Base-by-base conservation (phyloP, 305 asterid species). In the Fraxinus velutina region DNA sequence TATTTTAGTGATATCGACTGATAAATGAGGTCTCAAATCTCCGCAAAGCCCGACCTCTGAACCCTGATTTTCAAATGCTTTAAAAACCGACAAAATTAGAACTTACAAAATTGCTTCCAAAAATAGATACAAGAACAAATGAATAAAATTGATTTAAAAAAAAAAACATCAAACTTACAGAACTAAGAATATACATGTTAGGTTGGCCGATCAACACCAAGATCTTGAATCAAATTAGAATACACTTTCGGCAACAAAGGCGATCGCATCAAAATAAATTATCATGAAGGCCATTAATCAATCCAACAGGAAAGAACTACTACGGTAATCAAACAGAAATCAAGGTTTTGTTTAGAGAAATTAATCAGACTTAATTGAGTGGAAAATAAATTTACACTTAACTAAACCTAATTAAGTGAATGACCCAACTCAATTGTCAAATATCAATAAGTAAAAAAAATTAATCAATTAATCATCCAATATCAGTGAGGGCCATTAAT, bases 1-100 rank as follows among this genome's bases (percentile, higher is more conserved):
- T 47, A 32, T 22, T 50, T 73, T 82, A 34, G 84, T 42, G 37
- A 78, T 83, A 77, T 86, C 90, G 83, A 85, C 89, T 78, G 73
- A 87, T 86, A 75, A 71, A 66, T 44, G 13, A 72, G 79, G 55
- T 75, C 79, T 84, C 80, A 22, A 64, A 64, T 22, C 33, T 64
- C 33, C 33, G n/a, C 34, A 64, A 62, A 62, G 33, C 13, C n/a
- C 19, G 33, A 62, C 32, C 32, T 64, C 72, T 62, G 72, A 21
- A 62, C 72, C 72, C 72, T 62, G 33, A 62, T 62, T 62, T 60
- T 62, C 72, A 62, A 22, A 62, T 62, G 33, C 9, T 62, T 24
- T 21, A 62, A 24, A 62, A 62, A 24, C 12, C 5, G 1, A 62
- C 32, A 64, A 24, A 6, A 5, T 62, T 62, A 24, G 34, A 21